Conservation (phyloP, 2,329 filamentous ascomycete genomes). For the Hyphodiscus sp. region DNA sequence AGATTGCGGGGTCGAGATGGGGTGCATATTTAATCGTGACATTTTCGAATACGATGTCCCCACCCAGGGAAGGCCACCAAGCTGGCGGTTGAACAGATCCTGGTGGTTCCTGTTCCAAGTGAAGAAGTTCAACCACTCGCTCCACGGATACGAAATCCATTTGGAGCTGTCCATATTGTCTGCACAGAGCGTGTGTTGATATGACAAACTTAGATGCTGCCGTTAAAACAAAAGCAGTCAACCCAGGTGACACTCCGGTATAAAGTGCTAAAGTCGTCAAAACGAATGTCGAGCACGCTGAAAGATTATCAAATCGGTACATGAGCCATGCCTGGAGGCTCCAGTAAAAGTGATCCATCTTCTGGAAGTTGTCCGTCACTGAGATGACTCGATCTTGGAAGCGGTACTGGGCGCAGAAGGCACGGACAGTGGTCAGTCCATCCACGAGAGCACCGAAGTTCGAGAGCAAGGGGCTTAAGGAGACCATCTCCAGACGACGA, state of each 20-base stretch:
- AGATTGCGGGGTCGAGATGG: constrained; percentile 66
- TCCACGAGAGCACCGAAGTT: constrained; percentile 87
- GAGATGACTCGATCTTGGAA: constrained; percentile 76
- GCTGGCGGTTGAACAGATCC: constrained; percentile 65
- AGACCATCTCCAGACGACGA: constrained; percentile 81
- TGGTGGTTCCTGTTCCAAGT: constrained; percentile 67
- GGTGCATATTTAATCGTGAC: constrained; percentile 77
- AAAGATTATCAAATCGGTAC: constrained; percentile 69
- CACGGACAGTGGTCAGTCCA: constrained; percentile 78
- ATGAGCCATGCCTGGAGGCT: constrained; percentile 79
- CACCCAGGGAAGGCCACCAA: constrained; percentile 66
- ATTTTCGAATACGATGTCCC: constrained; percentile 68
- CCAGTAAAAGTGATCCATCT: constrained; percentile 96
- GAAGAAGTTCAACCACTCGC: constrained; percentile 73
- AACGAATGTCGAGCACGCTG: constrained; percentile 65
- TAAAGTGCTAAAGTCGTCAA: constrained; percentile 70
- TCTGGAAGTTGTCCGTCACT: constrained; percentile 83
- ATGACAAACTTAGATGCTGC: constrained; percentile 63
- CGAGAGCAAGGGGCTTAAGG: constrained; percentile 79
- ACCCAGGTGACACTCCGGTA: constrained; percentile 66
- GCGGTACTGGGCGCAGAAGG: constrained; percentile 69
- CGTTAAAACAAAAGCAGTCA: constrained; percentile 78
- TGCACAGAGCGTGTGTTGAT: constrained; percentile 68
- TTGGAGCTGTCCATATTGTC: constrained; percentile 75
- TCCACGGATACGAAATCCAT: constrained; percentile 92